phyloP scores from a whole-genome alignment of 202 grass and related monocot genomes.

The Carex arenaria region DNA sequence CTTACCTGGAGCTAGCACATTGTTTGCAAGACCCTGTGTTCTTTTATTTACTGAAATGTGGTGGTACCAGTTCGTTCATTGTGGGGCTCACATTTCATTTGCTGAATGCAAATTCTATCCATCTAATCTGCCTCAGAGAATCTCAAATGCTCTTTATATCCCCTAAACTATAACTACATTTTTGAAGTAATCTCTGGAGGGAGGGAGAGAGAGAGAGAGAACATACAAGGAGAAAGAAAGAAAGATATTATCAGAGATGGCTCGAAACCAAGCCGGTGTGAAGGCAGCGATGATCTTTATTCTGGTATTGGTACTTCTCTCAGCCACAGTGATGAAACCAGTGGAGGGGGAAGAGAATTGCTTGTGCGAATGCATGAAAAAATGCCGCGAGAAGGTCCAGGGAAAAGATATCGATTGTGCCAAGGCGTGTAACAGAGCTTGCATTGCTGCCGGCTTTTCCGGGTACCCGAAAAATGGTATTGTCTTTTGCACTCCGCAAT shows the following conservation, averaged over 20 bases:
- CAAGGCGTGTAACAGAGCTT: conserved; percentile 8
- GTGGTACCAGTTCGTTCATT: neutral
- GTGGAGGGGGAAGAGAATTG: conserved; percentile 9
- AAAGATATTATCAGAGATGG: conserved; percentile 3
- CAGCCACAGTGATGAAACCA: neutral
- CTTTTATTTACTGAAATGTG: neutral
- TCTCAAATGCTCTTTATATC: neutral
- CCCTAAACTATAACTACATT: conserved; percentile 8
- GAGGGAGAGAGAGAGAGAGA: neutral
- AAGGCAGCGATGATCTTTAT: neutral
- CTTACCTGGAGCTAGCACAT: neutral
- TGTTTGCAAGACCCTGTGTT: neutral
- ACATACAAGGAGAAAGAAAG: neutral
- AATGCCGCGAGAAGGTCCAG: neutral
- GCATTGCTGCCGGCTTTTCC: neutral
- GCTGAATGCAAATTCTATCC: neutral
- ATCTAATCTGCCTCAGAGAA: neutral
- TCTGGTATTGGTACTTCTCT: conserved; percentile 5
- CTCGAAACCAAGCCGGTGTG: neutral
- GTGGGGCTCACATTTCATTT: neutral
- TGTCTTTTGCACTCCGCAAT: neutral
- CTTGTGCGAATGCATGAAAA: conserved; percentile 28
- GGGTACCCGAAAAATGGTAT: conserved; percentile 7
- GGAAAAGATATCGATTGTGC: neutral
- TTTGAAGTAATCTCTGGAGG: neutral